Percentiles rank a stretch among this genome's conserved stretches.
Conservation (phyloP, 192 early-diverging fungal genomes). For the Dissophora ornata region DNA sequence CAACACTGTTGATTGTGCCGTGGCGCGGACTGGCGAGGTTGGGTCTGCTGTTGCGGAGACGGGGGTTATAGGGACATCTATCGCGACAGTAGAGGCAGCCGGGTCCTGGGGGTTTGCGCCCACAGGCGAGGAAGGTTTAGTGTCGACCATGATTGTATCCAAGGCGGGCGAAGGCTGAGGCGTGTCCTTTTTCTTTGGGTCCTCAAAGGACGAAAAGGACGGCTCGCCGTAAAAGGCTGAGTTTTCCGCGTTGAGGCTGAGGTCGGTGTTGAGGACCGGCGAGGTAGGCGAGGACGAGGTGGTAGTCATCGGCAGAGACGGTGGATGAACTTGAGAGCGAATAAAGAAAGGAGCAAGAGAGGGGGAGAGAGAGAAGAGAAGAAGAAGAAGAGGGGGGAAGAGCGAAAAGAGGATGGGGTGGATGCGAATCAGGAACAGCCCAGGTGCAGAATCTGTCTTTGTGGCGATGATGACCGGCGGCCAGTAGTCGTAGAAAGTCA, state of each 20-base stretch:
- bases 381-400: neutral
- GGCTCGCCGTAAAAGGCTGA: slow-evolving; percentile 26
- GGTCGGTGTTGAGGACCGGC: neutral
- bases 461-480: slow-evolving; percentile 3
- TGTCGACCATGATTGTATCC: slow-evolving; percentile 20
- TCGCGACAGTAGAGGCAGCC: neutral
- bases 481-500: no score
- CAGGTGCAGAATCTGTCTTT: no score
- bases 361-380: neutral
- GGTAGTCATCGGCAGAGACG: no score
- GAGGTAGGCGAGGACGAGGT: slow-evolving; percentile 22
- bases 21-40: neutral
- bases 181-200: neutral
- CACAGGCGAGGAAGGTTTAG: slow-evolving; percentile 16
- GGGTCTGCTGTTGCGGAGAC: neutral
- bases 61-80: neutral
- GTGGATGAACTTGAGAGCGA: slow-evolving; percentile 22
- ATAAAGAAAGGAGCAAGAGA: neutral
- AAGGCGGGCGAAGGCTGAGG: neutral
- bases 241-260: slow-evolving; percentile 23
- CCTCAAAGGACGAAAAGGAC: slow-evolving; percentile 10
- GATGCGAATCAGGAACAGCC: neutral
- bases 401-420: neutral
- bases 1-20: neutral
- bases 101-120: neutral